A percentile compares a stretch with the other conserved stretches of the same genome.
phyloP scores from a whole-genome alignment of 2,329 filamentous ascomycete species.

The Geosmithia morbida region DNA sequence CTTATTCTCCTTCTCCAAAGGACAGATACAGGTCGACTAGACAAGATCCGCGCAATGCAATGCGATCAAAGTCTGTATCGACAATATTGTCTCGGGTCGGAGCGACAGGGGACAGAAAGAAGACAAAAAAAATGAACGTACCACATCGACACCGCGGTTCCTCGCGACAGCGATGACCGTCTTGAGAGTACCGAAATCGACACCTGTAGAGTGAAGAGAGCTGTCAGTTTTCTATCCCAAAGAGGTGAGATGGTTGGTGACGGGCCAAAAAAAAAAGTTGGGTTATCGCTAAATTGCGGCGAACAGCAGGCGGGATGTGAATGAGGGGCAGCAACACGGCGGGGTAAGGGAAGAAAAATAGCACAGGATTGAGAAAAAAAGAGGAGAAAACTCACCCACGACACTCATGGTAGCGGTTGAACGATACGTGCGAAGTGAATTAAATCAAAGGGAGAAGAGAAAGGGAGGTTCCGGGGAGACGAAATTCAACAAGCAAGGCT shows the following conservation, averaged over 20 bases:
- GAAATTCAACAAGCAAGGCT: background rate
- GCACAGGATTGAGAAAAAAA: background rate
- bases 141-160: constrained; percentile 97
- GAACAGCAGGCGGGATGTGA: background rate
- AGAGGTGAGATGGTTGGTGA: background rate
- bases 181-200: constrained; percentile 94
- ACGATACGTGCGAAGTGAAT: background rate
- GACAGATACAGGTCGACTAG: background rate
- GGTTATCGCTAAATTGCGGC: constrained; percentile 1
- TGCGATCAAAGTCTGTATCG: background rate
- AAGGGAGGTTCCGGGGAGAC: background rate
- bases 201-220: constrained; percentile 32
- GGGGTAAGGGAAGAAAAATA: background rate
- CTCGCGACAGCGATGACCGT: constrained; percentile 95
- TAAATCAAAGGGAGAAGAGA: background rate
- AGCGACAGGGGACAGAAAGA: background rate
- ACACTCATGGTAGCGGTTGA: constrained; percentile 36
- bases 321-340: background rate
- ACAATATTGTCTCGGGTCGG: background rate
- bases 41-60: background rate
- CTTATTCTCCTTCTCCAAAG: background rate
- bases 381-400: constrained; percentile 28
- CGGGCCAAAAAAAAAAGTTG: background rate
- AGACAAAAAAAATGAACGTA: constrained; percentile 37
- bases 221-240: background rate